phyloP scores from a whole-genome alignment of 441 rosid genomes.

The Brassica balearica region DNA sequence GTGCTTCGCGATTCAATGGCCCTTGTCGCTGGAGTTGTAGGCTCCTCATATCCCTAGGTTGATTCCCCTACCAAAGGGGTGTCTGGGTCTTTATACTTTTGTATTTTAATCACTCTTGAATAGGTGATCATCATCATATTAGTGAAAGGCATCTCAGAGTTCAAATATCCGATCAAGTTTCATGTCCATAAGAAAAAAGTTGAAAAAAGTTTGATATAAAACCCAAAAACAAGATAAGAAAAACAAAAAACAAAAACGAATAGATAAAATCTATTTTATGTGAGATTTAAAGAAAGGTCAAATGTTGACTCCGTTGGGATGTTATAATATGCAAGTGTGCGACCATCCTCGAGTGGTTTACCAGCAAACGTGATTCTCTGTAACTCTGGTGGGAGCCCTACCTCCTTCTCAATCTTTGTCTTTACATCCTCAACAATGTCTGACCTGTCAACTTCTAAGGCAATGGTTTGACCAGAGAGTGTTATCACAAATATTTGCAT shows the following conservation, averaged over 20 bases:
- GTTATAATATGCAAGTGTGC: not conserved
- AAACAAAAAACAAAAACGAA: not conserved
- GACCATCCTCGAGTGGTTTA: not conserved
- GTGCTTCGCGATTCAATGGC: conserved; percentile 87
- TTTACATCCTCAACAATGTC: not conserved
- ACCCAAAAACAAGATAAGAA: not conserved
- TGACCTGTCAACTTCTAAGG: not conserved
- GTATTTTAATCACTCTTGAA: conserved; percentile 7
- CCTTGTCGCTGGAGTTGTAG: conserved; percentile 82
- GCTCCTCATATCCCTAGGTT: conserved; percentile 53
- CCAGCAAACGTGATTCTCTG: not conserved
- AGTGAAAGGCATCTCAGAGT: not conserved
- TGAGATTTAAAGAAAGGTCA: not conserved
- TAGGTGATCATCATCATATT: not conserved
- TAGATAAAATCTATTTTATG: not conserved
- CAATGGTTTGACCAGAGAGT: not conserved
- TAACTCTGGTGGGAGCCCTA: not conserved
- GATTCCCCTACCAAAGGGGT: conserved; percentile 25
- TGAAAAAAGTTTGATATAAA: not conserved
- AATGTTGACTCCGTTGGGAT: not conserved
- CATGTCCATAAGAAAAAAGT: not conserved
- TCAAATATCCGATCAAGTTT: not conserved
- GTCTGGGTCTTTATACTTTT: conserved; percentile 1
- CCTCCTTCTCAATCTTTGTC: not conserved
- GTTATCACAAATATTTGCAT: not conserved